phyloP scores from a whole-genome alignment of 2,329 filamentous ascomycete genomes.

The Xylariaceae sp. region DNA sequence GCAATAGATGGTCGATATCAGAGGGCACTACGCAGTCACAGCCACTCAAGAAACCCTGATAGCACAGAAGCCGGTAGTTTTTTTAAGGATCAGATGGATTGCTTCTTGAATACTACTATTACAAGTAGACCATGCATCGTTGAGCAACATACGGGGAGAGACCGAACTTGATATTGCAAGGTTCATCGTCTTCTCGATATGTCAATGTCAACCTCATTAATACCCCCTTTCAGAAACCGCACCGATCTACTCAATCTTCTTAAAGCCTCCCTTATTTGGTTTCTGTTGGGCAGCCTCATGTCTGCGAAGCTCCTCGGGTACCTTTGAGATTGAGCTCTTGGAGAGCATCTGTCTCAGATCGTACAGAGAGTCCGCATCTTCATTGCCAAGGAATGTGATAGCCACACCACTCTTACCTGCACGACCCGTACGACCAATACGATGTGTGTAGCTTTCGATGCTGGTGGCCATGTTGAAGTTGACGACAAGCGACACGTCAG shows the following conservation, averaged over 20 bases:
- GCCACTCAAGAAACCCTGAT: too few relatives aligned
- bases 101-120: too few relatives aligned
- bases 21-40: too few relatives aligned
- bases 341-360: slow-evolving; percentile 93
- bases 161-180: neutral
- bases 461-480: slow-evolving; percentile 98
- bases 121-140: neutral
- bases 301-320: slow-evolving; percentile 84
- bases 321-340: slow-evolving; percentile 81
- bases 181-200: neutral
- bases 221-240: too few relatives aligned
- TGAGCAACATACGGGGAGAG: neutral
- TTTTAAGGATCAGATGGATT: too few relatives aligned
- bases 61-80: too few relatives aligned
- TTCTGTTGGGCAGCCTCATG: slow-evolving; percentile 91
- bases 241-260: slow-evolving; percentile 26
- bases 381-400: slow-evolving; percentile 88
- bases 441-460: slow-evolving; percentile 95
- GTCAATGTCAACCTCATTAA: neutral
- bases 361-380: slow-evolving; percentile 87
- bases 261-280: slow-evolving; percentile 41
- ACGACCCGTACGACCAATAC: slow-evolving; percentile 93
- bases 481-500: slow-evolving; percentile 86
- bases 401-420: slow-evolving; percentile 94
- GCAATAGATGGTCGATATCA: too few relatives aligned